These are phyloP conservation scores for Rosa multiflora DNA, from an alignment of 306 rosid genomes.

Conservation along the genomic window DNA sequence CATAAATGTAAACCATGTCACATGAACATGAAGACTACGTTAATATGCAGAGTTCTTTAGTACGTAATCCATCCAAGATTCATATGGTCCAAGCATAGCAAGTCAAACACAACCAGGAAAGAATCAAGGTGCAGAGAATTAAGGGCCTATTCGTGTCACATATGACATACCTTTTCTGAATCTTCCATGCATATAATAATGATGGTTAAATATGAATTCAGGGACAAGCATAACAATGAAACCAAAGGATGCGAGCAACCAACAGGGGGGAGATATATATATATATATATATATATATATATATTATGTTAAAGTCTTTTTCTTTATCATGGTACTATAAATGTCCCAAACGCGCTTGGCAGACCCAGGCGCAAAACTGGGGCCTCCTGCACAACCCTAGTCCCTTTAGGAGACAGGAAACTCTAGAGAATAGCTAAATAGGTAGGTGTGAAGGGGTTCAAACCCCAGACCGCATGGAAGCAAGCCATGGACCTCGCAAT, in stretches of 20 bases:
- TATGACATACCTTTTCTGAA: no score
- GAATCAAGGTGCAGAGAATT: no score
- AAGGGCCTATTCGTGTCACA: no score
- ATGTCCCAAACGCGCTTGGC: neutral
- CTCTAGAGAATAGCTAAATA: neutral
- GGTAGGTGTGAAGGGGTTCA: neutral
- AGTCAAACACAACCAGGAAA: neutral
- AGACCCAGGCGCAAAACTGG: neutral
- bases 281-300: no score
- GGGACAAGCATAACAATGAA: no score
- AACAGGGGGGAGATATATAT: no score
- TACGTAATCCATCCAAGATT: no score
- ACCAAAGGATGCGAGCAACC: no score
- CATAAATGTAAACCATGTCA: slow-evolving; percentile 9
- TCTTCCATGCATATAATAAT: no score
- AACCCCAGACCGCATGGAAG: neutral
- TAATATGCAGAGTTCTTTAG: neutral
- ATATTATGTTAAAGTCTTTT: neutral
- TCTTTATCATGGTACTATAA: neutral
- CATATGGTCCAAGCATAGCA: no score
- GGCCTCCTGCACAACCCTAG: neutral
- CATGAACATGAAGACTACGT: slow-evolving; percentile 3
- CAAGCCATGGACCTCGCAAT: neutral
- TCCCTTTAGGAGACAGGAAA: neutral
- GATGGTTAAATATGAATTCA: no score